Evolutionary conservation across 1,284 basidiomycete genomes (phyloP).

Genomic region (Rhodofomes roseus): DNA sequence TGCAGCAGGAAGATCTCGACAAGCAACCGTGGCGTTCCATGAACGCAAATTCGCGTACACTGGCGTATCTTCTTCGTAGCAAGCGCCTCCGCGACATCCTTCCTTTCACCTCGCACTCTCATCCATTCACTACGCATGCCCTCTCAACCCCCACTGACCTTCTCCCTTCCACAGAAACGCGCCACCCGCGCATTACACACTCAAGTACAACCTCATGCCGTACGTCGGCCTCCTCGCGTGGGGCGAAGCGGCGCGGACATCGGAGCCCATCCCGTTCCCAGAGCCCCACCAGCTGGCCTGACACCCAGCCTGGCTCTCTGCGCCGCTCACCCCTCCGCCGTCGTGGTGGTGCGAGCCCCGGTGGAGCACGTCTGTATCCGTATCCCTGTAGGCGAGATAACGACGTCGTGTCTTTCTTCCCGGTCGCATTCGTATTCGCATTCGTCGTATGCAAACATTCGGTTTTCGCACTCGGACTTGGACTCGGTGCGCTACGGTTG

Average conservation of each 20-base stretch:
- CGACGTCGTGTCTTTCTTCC: background rate
- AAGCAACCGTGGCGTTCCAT: background rate
- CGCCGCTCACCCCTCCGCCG: background rate
- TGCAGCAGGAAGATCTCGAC: background rate
- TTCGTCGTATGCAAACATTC: no score
- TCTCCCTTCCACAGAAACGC: constrained; percentile 44
- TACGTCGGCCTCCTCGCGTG: constrained; percentile 78
- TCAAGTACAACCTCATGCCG: constrained; percentile 92
- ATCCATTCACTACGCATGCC: background rate
- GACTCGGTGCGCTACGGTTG: background rate
- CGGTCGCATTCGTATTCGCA: no score
- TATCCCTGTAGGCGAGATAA: background rate
- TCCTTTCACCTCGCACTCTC: background rate
- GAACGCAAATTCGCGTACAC: background rate
- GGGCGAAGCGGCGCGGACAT: constrained; percentile 68
- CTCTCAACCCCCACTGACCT: constrained; percentile 5
- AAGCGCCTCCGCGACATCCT: background rate
- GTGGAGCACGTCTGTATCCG: background rate
- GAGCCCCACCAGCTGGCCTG: constrained; percentile 34
- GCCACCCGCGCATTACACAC: constrained; percentile 63
- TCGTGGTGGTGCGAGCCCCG: background rate
- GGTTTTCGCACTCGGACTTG: background rate
- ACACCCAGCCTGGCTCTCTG: background rate
- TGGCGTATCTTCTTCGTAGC: background rate
- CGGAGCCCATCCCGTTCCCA: constrained; percentile 49